Base-by-base conservation (phyloP, 345 rosid genomes). In the Eucalyptus leucophloia region DNA sequence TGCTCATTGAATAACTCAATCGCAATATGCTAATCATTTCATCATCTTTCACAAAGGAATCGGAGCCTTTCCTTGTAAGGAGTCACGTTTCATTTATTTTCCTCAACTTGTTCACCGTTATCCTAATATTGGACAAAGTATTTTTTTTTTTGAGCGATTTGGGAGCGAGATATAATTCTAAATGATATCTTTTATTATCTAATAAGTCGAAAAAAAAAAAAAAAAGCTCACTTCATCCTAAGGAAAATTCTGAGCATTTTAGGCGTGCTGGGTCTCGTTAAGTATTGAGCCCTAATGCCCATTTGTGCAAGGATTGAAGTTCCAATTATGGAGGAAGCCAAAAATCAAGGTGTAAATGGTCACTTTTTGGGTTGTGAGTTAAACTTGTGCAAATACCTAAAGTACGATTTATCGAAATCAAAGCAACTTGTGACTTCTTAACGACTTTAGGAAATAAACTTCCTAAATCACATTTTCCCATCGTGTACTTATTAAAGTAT, bases 321-420 rank as follows among this genome's bases (percentile, higher is more conserved):
- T 24, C 28, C 3, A 24, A 56, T 21, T 1, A 24, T 0, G 12
- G 30, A 56, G 30, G 13, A 3, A 19, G 24, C 10, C 2, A 8
- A 53, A 18, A 53, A 19, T 19, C 24, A 4, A 7, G 1, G 21
- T 51, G 54, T 19, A 53, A 53, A 53, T 8, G 11, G 21, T 53
- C 11, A 8, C 10, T 53, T 53, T 53, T 53, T 3, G 2, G 26
- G 4, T 53, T 53, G 2, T 4, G 58, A 53, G 24, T 53, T 8
- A 53, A 53, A 53, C 1, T 0, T 19, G 5, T 19, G 11, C 44
- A 72, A 3, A 9, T 1, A 9, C 14, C 26, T 19, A 37, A 77
- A 19, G 16, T 9, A 7, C 12, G 83, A 21, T 37, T 6, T 77
- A 37, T 12, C 2, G 15, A 21, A 77, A 40, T 19, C 8, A 44